Evolutionary conservation across 768 basidiomycete genomes (phyloP), one percentile per base, ranked within the genome.

Genomic region (Gautieria morchelliformis): DNA sequence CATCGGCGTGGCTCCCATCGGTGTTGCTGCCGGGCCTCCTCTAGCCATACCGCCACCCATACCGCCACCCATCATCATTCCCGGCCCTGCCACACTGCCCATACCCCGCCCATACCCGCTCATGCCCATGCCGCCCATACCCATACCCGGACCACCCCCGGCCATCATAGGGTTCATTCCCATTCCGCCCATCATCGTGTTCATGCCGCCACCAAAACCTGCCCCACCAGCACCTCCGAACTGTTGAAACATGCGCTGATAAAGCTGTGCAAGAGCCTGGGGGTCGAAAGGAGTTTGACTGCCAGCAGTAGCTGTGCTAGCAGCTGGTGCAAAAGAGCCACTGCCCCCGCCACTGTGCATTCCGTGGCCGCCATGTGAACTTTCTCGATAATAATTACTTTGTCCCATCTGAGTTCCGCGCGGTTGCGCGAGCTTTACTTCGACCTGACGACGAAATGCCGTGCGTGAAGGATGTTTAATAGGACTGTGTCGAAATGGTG

Each of bases 351-450:
- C 17, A 39, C 65, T 67, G 39, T 69, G 65, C 41, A 42, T 45
- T 14, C 53, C 53, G 15, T 22, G 73, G 62, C 82, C 80, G 64
- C 81, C 79, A 56, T 75, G 73, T 65, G 79, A 77, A 64, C 75
- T 77, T 68, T 89, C 83, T 37, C 87, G 81, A 65, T 88, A 86
- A 65, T 83, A 87, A 20, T 45, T 53, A 30, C 44, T 46, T 53
- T 60, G 46, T 61, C 39, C 57, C 39, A 64, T 64, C 22, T 70
- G 67, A 7, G 69, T 68, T 15, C 68, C 69, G 46, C 93, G 81
- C 3, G 94, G 93, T 68, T 96, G 93, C 1, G 95, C 96, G 47
- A 93, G 79, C 71, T 97, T 98, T 47, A 98, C 93, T 67, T 98
- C 96, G 64, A 99, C 94, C 95, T 97, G 59, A 1, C 44, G 54